Evolutionary conservation across 2,329 filamentous ascomycete genomes (phyloP), one percentile per base, ranked within the genome.

Genomic region (Xylariaceae sp.): DNA sequence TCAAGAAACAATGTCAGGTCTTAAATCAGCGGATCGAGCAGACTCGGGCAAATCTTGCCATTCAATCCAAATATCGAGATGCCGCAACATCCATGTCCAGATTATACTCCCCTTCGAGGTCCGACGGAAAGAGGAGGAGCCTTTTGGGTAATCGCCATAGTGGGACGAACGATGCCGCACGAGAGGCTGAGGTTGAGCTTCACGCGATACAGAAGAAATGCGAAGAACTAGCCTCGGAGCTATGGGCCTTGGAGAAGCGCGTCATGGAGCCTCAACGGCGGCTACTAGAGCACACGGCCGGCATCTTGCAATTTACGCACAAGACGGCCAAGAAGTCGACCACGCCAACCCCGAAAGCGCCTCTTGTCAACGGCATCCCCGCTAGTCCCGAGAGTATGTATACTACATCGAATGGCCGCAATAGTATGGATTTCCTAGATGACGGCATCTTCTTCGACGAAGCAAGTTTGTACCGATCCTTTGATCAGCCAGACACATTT

Each of bases 61-160:
- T 98, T 44, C 95, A 99, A 73, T 89, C 87, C 52, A 99, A 98
- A 77, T 91, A 97, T 67, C 89, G 92, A 66, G 93, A 98, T 80
- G 95, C 95, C 1, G 91, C 95, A 10, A 84, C 89, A 62, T 96
- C 92, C 41, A 87, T 99, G 74, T 88, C 88, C 56, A 88, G 89
- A 66, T 79, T 99, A 26, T 91, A 96, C 70, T 84, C 84, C 7
- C 81, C 86, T n/a, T 80, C 81, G 9, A 70, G 67, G 10, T 50
- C 69, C 10, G 73, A 74, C n/a, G 77, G 76, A 47, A 81, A 79
- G 65, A 78, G 80, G 49, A 77, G 72, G 60, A 81, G 79, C 56
- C 65, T 80, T 32, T 64, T 81, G 40, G 79, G 78, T n/a, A 81
- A 82, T 61, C 79, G 75, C 48, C 74, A 72, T 57, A 81, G 77